Percentiles rank a stretch among this genome's conserved stretches.
Conservation (phyloP, 176 grass and related monocot genomes). For the Phyllostachys edulis region DNA sequence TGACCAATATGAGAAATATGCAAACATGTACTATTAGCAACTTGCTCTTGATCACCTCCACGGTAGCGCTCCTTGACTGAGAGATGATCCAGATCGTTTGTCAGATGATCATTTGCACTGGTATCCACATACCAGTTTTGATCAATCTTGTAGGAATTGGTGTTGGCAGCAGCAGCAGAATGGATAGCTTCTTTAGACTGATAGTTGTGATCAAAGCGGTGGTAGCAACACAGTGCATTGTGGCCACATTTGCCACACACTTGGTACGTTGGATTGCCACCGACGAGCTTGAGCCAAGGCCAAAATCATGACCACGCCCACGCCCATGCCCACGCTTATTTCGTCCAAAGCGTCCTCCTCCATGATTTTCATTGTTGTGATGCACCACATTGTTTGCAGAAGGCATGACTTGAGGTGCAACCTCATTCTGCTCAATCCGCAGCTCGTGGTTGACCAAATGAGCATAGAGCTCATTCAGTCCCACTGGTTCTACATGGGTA, state of each 20-base stretch:
- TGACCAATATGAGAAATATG: no score
- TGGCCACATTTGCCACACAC: no score
- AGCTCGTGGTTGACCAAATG: neutral
- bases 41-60: neutral
- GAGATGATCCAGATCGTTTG: neutral
- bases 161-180: no score
- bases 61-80: neutral
- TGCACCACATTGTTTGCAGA: no score
- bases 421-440: no score
- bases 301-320: neutral
- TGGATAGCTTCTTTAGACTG: neutral
- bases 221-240: neutral
- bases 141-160: no score
- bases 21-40: neutral
- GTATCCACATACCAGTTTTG: no score
- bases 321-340: no score
- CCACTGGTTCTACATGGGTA: fast-evolving
- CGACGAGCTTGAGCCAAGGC: neutral
- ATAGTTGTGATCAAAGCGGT: neutral
- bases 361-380: no score
- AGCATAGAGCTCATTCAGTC: neutral
- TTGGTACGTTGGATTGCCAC: no score
- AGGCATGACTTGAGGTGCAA: no score
- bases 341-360: no score
- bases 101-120: neutral